Evolutionary conservation across 179 eudicot genomes (phyloP).

Genomic region (Camellia oleifera): DNA sequence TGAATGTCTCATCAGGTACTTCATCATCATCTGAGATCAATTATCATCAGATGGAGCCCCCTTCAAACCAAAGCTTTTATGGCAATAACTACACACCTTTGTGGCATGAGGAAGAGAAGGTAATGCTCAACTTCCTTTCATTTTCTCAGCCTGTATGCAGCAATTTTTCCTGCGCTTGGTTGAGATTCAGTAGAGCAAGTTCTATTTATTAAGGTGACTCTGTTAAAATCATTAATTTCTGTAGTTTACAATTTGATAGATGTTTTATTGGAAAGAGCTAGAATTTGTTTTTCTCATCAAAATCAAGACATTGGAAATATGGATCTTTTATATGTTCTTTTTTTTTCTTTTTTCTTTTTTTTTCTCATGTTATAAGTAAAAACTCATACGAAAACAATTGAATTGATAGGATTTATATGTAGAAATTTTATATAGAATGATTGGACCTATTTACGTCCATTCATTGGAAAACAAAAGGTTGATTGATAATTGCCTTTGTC

Average conservation of each 20-base stretch:
- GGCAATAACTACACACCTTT: constrained; percentile 34
- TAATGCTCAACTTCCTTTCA: constrained; percentile 18
- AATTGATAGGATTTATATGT: not conserved
- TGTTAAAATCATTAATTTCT: not conserved
- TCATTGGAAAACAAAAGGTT: too few relatives aligned
- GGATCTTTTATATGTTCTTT: not conserved
- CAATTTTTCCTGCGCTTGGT: not conserved
- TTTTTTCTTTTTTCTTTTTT: not conserved
- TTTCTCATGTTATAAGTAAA: not conserved
- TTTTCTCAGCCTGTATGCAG: not conserved
- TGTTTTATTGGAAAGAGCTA: not conserved
- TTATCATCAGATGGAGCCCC: constrained; percentile 70
- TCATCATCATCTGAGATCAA: constrained; percentile 41
- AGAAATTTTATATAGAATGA: too few relatives aligned
- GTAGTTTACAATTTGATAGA: not conserved
- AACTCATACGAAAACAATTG: not conserved
- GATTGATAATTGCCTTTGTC: too few relatives aligned
- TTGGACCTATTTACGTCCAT: too few relatives aligned
- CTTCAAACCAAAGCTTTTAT: constrained; percentile 77
- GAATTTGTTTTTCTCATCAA: not conserved
- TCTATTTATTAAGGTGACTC: not conserved
- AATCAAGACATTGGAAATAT: not conserved
- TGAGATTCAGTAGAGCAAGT: not conserved
- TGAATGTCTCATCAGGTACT: constrained; percentile 46
- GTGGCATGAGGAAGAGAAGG: constrained; percentile 71